These are phyloP conservation scores for Myxozyma vanderwaltii DNA, from an alignment of 805 yeast species.

Conservation along the genomic window DNA sequence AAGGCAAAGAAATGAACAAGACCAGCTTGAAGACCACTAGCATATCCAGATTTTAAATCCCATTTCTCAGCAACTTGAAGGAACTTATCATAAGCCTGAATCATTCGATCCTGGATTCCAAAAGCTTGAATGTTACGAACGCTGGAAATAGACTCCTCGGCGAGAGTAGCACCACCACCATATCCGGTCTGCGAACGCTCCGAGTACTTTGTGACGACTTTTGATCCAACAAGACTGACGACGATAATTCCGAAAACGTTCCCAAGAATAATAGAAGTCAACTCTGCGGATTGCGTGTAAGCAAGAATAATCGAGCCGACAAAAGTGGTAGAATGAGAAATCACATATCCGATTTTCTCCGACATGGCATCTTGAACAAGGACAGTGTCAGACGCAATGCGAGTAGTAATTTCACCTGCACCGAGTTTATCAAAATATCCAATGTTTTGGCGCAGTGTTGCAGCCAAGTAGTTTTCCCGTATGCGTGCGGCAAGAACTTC, in stretches of 20 bases:
- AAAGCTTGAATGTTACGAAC: conserved; percentile 49
- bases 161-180: conserved; percentile 40
- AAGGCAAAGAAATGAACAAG: conserved; percentile 45
- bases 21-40: conserved; percentile 44
- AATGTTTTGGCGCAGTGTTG: conserved; percentile 46
- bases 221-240: conserved; percentile 40
- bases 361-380: conserved; percentile 49
- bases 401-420: conserved; percentile 49
- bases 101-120: conserved; percentile 46
- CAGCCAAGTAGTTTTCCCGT: conserved; percentile 44
- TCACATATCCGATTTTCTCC: conserved; percentile 47
- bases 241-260: conserved; percentile 41
- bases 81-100: conserved; percentile 40
- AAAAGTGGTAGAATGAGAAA: conserved; percentile 46
- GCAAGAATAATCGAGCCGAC: conserved; percentile 45
- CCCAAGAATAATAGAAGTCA: conserved; percentile 43
- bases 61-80: conserved; percentile 38
- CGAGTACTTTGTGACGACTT: conserved; percentile 36
- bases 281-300: conserved; percentile 43
- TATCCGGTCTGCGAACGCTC: conserved; percentile 28
- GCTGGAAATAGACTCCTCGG: conserved; percentile 49
- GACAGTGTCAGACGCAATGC: conserved; percentile 48
- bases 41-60: conserved; percentile 37
- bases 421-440: conserved; percentile 49
- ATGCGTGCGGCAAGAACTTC: conserved; percentile 47